phyloP scores from a whole-genome alignment of 306 rosid species.

The Glycyrrhiza uralensis region DNA sequence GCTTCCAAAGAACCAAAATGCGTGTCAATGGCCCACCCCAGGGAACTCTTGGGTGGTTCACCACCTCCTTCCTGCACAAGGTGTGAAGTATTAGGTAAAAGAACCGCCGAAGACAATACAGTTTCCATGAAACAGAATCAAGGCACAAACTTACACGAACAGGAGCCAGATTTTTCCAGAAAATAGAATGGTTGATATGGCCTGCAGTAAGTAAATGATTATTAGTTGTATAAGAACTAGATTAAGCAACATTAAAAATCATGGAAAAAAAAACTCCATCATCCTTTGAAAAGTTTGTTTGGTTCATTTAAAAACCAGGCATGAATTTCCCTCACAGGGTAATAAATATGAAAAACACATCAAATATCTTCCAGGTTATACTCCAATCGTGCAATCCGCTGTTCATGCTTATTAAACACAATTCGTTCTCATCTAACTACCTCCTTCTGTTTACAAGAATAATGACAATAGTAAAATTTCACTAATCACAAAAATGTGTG shows the following conservation, averaged over 20 bases:
- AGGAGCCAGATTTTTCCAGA: constrained; percentile 80
- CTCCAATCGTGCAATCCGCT: background rate
- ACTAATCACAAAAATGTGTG: background rate
- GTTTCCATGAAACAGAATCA: background rate
- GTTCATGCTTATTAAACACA: background rate
- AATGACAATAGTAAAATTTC: background rate
- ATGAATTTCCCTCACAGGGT: background rate
- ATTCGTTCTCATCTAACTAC: background rate
- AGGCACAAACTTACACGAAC: constrained; percentile 43
- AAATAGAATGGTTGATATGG: constrained; percentile 78
- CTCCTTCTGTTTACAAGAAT: background rate
- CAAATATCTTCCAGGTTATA: background rate
- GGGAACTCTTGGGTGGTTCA: constrained; percentile 66
- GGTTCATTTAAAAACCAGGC: constrained; percentile 4
- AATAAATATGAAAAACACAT: background rate
- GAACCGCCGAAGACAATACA: background rate
- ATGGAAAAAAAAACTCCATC: background rate
- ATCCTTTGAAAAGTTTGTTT: background rate
- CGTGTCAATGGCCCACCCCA: constrained; percentile 88
- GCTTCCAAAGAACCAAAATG: constrained; percentile 70
- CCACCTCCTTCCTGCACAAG: constrained; percentile 91
- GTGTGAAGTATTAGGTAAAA: background rate
- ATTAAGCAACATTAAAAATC: background rate
- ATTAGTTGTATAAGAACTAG: background rate
- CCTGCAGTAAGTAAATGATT: constrained; percentile 47